Conservation (phyloP, 352 stramenopile species). For the Phytophthora melonis region DNA sequence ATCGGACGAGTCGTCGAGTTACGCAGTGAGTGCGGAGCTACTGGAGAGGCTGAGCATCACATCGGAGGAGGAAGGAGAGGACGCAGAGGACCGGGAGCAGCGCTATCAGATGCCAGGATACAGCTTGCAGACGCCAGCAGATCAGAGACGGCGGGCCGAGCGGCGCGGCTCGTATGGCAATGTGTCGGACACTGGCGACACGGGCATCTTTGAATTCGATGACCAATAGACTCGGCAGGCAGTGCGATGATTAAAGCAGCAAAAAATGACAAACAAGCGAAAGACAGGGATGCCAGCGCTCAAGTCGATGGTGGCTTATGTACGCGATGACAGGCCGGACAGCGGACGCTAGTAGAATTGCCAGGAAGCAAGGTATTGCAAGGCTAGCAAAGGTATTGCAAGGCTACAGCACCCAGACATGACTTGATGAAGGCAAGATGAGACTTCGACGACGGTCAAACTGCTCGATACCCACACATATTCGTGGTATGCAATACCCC, state of each 20-base stretch:
- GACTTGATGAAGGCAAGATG: neutral
- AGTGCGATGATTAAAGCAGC: slow-evolving; percentile 30
- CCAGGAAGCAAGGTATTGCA: neutral
- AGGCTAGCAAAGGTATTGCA: neutral
- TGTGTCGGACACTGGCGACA: slow-evolving; percentile 57
- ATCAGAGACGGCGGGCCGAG: slow-evolving; percentile 44
- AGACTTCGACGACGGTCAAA: neutral
- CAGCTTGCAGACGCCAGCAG: slow-evolving; percentile 23
- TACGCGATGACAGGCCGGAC: slow-evolving; percentile 4
- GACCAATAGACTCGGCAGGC: slow-evolving; percentile 61
- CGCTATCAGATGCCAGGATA: slow-evolving; percentile 39
- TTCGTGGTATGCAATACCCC: neutral
- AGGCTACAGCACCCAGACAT: neutral
- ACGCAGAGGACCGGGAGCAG: slow-evolving; percentile 32
- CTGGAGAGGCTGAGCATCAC: slow-evolving; percentile 48
- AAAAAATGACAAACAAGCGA: slow-evolving; percentile 23
- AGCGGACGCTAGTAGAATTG: neutral
- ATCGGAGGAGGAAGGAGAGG: slow-evolving; percentile 44
- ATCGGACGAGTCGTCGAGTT: slow-evolving; percentile 41
- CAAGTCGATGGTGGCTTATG: neutral
- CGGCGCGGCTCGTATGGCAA: slow-evolving; percentile 63
- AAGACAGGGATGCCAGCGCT: slow-evolving; percentile 1
- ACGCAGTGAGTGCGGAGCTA: slow-evolving; percentile 46
- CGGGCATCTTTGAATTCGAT: slow-evolving; percentile 83
- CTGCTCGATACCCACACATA: neutral